Base-by-base conservation (phyloP, 2,329 filamentous ascomycete species). In the Torrubiellomyces zombiae region DNA sequence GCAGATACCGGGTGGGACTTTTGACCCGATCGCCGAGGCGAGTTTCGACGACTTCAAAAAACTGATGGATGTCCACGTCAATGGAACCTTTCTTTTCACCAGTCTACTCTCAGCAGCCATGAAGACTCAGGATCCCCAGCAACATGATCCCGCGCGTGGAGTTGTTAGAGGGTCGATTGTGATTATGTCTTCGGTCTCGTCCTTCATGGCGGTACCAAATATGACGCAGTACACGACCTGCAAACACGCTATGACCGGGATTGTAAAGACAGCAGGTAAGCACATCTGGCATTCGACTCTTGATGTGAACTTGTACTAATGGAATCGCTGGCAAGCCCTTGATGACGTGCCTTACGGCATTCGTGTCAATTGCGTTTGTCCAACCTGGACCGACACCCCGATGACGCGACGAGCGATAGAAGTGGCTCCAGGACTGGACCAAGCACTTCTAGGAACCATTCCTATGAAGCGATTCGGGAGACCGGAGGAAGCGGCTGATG, bases 401-500 rank as follows among this genome's bases (percentile, higher is more conserved):
- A 33, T 33, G 30, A 21, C 23, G 15, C 18, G 29, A 24, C 13
- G 11, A 9, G 23, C 22, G 9, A 25, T 25, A 11, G 31, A 30
- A 13, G 26, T 18, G 4, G 20, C 25, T 16, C 22, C 27, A 16
- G n/a, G n/a, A n/a, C n/a, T n/a, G n/a, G n/a, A n/a, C n/a, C n/a
- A n/a, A n/a, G n/a, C n/a, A n/a, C n/a, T 34, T 18, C 25, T 24
- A 21, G 22, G 20, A 10, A 26, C 24, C 11, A 18, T 32, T 7
- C 32, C 32, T 10, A 17, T 34, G 26, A 26, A 26, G 70, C 66
- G 77, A 11, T 66, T 82, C 32, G 78, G 75, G 9, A 50, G 50
- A 13, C 49, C 60, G 6, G 55, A 64, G 11, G 78, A 85, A 43
- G 63, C 83, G 16, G 77, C 78, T 12, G 67, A 79, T 38, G 75